Evolutionary conservation across 305 asterid genomes (phyloP), one percentile per base, ranked within the genome.

Genomic region (Fraxinus platypoda): DNA sequence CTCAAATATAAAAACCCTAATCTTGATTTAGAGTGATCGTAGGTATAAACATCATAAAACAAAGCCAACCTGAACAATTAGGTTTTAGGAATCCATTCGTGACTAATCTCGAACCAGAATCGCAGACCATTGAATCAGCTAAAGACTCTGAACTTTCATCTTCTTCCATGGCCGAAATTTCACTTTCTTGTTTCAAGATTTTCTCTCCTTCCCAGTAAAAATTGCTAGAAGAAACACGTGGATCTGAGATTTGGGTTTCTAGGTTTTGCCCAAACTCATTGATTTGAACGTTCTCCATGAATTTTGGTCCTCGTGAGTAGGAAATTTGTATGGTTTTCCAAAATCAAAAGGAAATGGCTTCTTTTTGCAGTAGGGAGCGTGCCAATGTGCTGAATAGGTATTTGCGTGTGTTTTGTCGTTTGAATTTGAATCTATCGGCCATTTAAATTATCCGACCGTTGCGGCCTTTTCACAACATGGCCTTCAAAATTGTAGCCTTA

Each of bases 91-190:
- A 91, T 54, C 99, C 99, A 70, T 74, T 85, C 1, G 87, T 91
- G 77, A 94, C 89, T 28, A 96, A 73, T 80, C 84, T 88, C 23
- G 98, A 91, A 78, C 92, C 89, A 66, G 90, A 82, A 84, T 91
- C 94, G 76, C 97, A 94, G 77, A 93, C 89, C 98, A 94, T 94
- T 6, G 88, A 86, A 84, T 94, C 95, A 72, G 91, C 88, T 78
- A 90, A 87, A 15, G 92, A 85, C 52, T 89, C 93, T 30, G 82
- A 84, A n/a, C 6, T 73, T 83, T 78, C 92, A 68, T 88, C 93
- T 86, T 92, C 97, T 52, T 90, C 97, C 91, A 88, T 88, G 1
- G 91, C 83, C 77, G 86, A 85, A 64, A 62, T 84, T 59, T 76
- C 84, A 49, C 85, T 81, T 86, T 87, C 93, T 88, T 83, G 92